phyloP scores from a whole-genome alignment of 2,329 filamentous ascomycete species.

The Neophaeococcomyces aloes region DNA sequence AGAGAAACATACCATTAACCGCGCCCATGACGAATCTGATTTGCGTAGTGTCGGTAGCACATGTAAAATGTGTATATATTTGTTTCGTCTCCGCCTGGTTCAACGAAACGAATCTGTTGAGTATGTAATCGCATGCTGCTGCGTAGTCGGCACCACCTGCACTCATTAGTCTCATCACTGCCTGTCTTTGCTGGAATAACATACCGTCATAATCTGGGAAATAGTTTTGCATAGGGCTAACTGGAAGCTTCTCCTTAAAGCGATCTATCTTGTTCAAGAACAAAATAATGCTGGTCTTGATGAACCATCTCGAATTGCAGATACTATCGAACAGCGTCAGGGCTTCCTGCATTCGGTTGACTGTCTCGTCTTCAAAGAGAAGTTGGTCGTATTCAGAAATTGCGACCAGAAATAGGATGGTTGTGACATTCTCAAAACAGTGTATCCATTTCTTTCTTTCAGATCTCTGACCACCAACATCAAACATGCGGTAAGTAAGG shows the following conservation, averaged over 20 bases:
- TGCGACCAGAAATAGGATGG: conserved; percentile 90
- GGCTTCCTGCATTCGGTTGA: conserved; percentile 67
- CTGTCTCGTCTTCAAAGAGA: conserved; percentile 89
- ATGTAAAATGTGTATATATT: conserved; percentile 99
- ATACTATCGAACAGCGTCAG: conserved; percentile 62
- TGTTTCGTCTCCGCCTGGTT: conserved; percentile 99
- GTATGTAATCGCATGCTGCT: conserved; percentile 94
- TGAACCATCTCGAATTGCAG: conserved; percentile 62
- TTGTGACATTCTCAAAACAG: conserved; percentile 96
- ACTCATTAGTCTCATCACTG: conserved; percentile 20
- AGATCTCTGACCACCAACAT: conserved; percentile 88
- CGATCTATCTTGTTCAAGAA: conserved; percentile 68
- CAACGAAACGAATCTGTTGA: conserved; percentile 94
- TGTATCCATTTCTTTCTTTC: conserved; percentile 99
- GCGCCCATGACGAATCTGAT: conserved; percentile 99
- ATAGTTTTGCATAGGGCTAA: conserved; percentile 66
- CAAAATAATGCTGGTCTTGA: conserved; percentile 61
- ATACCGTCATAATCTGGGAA: conserved; percentile 65
- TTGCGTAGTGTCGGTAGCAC: conserved; percentile 95
- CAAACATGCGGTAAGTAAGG: conserved; percentile 93
- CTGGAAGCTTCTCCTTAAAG: conserved; percentile 64
- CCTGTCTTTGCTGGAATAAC: conserved; percentile 3
- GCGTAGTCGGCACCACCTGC: conserved; percentile 84
- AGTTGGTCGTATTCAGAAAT: conserved; percentile 96
- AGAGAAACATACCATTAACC: conserved; percentile 68